A percentile compares a stretch with the other conserved stretches of the same genome.
Conservation (phyloP, 2,329 filamentous ascomycete genomes). For the Calonectria pseudoturangicola region DNA sequence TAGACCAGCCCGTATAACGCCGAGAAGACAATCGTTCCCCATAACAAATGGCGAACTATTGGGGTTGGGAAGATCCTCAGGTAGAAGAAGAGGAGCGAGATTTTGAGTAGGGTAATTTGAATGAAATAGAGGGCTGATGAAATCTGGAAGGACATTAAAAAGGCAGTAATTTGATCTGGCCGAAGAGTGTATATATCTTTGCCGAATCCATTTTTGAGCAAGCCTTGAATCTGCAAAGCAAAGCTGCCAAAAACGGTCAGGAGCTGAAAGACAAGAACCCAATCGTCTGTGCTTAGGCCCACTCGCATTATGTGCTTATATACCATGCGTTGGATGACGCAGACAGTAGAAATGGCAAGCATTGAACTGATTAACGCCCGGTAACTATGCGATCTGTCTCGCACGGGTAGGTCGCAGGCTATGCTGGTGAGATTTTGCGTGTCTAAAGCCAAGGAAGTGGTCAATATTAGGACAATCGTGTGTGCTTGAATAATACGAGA, state of each 20-base stretch:
- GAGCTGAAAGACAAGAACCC: conserved; percentile 10
- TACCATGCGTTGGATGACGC: neutral
- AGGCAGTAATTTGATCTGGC: neutral
- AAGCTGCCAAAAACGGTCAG: conserved; percentile 2
- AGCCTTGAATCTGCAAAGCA: conserved; percentile 11
- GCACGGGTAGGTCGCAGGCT: neutral
- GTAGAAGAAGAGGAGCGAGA: conserved; percentile 13
- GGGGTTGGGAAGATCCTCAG: conserved; percentile 16
- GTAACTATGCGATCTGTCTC: conserved; percentile 2
- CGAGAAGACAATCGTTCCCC: conserved; percentile 14
- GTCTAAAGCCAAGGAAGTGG: neutral
- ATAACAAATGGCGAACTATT: neutral
- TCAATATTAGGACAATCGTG: neutral
- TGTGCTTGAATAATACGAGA: too few relatives aligned
- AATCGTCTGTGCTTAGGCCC: neutral
- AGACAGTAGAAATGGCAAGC: neutral
- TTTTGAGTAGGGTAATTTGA: conserved; percentile 14
- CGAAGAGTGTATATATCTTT: conserved; percentile 2
- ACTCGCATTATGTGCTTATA: conserved; percentile 11
- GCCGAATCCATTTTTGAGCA: conserved; percentile 13
- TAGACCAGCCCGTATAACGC: neutral
- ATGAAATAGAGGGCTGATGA: conserved; percentile 10
- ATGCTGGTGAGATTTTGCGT: conserved; percentile 4
- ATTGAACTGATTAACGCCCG: conserved; percentile 3
- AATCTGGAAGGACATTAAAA: conserved; percentile 14